Base-by-base conservation (phyloP, 805 yeast genomes). In the Lachancea mirantina region DNA sequence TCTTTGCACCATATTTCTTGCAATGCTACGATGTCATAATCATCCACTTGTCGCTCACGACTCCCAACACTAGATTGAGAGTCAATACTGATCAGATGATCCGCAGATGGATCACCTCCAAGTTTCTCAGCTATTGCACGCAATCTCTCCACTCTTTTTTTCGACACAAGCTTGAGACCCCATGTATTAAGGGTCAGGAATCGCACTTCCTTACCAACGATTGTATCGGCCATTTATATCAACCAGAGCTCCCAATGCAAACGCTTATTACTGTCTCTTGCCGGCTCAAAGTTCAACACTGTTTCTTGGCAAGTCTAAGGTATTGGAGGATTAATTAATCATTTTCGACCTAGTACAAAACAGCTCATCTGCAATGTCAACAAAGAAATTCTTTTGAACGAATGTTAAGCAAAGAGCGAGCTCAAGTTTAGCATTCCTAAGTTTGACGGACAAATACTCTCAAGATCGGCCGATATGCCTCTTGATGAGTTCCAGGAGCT, bases 1-100 rank as follows among this genome's bases (percentile, higher is more conserved):
- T 71, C 76, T 41, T 76, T 70, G 23, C 79, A 78, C 98, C 98
- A 92, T 8, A 92, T 69, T 52, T 92, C 98, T 55, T 92, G 98
- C n/a, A 92, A 63, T 1, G 96, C 96, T 5, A 92, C 72, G 8
- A 92, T 70, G 57, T 92, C 96, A 57, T 82, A 85, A 13, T 67
- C 60, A 10, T 65, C 47, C 35, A 2, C 20, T 20, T 7, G 32
- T 8, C 3, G 11, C 23, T 21, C 23, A n/a, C n/a, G n/a, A 5
- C 11, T 13, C 14, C 21, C 20, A n/a, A 30, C 28, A 13, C 28
- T 33, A 6, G 13, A 6, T 19, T 18, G 34, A n/a, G 28, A 38
- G 14, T 40, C 41, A 14, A 32, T 40, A 3, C 52, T 59, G 10
- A 43, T 40, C 4, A 55, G 28, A 1, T 49, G 42, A 10, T 26